Base-by-base conservation (phyloP, 208 protist species). In the Crithidia sp. region DNA sequence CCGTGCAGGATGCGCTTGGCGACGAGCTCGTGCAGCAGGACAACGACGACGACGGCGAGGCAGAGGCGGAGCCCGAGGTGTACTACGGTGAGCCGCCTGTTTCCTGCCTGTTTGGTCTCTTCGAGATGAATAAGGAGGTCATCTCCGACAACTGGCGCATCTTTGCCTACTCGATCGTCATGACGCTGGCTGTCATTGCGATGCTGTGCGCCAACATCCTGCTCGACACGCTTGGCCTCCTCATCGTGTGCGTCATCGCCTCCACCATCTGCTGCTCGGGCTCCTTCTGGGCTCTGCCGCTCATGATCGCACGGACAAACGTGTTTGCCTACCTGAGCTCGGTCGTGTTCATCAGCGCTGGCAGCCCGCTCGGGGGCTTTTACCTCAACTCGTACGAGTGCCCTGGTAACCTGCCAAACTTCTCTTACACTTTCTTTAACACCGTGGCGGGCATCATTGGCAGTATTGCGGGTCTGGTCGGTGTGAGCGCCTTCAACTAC, bases 341-440 rank as follows among this genome's bases (percentile, higher is more conserved):
- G 10, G 39, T 72, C 19, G 43, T 84, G 62, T 92, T 90, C 77
- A 59, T 90, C 36, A 67, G 81, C 50, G 50, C 90, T 10, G 74
- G 72, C 36, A 81, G 84, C 44, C 77, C 74, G 3, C 45, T 90
- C n/a, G 71, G 90, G 53, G 75, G 17, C 59, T 87, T 87, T 69
- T 91, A 81, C 75, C 13, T 80, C 5, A 82, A 79, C 14, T 58
- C 62, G 8, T 53, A 69, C 10, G 39, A 71, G 6, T 89, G 83
- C 57, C 14, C 86, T 19, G 77, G 79, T 10, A 59, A 59, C 37
- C 81, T 83, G 36, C 86, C 86, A 49, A 57, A 88, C 52, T 91
- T 91, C 70, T 60, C 28, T 14, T 75, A 87, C 66, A 77, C 71
- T 39, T 89, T 85, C 71, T 88, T 86, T 71, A 76, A 83, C 45